Evolutionary conservation across 306 rosid genomes (phyloP), one percentile per base, ranked within the genome.

Genomic region (Quercus engelmannii): DNA sequence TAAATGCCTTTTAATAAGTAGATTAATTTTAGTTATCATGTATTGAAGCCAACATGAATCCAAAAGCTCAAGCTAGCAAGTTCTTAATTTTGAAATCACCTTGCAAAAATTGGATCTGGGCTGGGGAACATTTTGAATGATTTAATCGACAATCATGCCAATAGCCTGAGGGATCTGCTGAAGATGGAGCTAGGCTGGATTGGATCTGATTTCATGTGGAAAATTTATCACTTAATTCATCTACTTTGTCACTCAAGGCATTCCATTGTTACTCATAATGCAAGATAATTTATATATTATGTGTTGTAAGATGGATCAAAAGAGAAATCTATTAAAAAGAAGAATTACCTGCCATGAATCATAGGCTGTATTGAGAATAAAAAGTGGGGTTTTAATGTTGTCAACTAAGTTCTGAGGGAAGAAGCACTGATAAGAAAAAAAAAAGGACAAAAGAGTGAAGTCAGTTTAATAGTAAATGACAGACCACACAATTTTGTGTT

Each of bases 311-410:
- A 20, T 51, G 58, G 77, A 77, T 38, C 55, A 76, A 69, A 43
- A 80, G 67, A 31, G 41, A 30, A 17, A n/a, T 19, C 75, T 17
- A 41, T 58, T 13, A 74, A 72, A 76, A 14, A 5, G 55, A 70
- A 28, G 15, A 80, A 74, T 76, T 85, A 95, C 99, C 99, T 95
- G 98, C 99, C 99, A 96, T 23, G 96, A 87, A 83, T 96, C 98
- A 78, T 93, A 96, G 76, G 99, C 99, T 55, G 99, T 86, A 80
- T 95, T 95, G 69, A 95, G 92, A 84, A 95, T 87, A 81, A 95
- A 96, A 15, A 96, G 83, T 0, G 99, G 99, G 57, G 99, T 96
- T 82, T 54, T 81, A 56, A 93, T 81, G 58, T 86, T 82, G 78
- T 76, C 80, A 64, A 96, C 91, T 87, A 89, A 78, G 77, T 96